Conservation (phyloP, 176 grass and related monocot species). For the Luzula sylvatica region DNA sequence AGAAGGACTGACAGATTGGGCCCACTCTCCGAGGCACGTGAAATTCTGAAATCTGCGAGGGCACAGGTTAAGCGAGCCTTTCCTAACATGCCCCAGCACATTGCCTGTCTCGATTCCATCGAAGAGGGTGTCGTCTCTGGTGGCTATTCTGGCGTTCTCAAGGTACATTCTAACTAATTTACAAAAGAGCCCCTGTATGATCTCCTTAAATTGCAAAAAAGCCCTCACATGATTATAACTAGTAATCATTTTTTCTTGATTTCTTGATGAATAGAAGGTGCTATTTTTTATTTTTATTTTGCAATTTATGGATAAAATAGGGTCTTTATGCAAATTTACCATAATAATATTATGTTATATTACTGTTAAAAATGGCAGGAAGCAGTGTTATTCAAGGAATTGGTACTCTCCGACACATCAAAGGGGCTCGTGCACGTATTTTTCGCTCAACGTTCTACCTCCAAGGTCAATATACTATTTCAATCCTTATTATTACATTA, state of each 20-base stretch:
- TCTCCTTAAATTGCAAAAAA: neutral
- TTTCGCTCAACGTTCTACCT: slow-evolving; percentile 74
- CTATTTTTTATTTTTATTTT: neutral
- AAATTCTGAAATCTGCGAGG: slow-evolving; percentile 49
- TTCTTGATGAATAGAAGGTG: neutral
- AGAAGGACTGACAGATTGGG: slow-evolving; percentile 64
- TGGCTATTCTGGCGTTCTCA: slow-evolving; percentile 75
- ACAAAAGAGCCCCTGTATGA: neutral
- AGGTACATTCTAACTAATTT: slow-evolving; percentile 32
- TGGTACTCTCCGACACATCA: slow-evolving; percentile 62
- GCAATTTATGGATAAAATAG: too few species aligned
- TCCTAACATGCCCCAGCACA: slow-evolving; percentile 74
- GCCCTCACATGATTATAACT: neutral
- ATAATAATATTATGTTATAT: too few species aligned
- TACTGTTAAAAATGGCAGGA: slow-evolving; percentile 35
- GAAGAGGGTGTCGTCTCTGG: slow-evolving; percentile 71
- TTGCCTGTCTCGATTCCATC: slow-evolving; percentile 63
- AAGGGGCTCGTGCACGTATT: slow-evolving; percentile 85
- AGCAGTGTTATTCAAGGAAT: slow-evolving; percentile 71
- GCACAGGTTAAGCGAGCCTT: slow-evolving; percentile 52
- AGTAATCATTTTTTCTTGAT: neutral
- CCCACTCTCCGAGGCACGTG: slow-evolving; percentile 73
- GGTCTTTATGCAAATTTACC: too few species aligned
- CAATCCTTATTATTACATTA: neutral
- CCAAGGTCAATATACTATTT: slow-evolving; percentile 46